Base-by-base conservation (phyloP, 2,329 filamentous ascomycete genomes). In the Penicillium thymicola region DNA sequence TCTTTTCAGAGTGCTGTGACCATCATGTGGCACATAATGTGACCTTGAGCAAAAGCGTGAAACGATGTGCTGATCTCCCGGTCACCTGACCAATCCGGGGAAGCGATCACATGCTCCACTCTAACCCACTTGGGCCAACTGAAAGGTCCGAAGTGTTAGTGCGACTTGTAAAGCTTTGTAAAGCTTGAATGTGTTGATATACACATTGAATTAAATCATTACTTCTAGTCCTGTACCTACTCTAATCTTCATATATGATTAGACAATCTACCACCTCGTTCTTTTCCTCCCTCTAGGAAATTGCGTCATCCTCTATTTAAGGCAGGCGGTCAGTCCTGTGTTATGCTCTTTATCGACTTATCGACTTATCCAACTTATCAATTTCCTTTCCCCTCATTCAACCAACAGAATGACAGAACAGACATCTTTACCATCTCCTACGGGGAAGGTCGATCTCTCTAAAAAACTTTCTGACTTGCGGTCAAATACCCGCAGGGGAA, bases 381-480 rank as follows among this genome's bases (percentile, higher is more conserved):
- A 47, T 34, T 44, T 61, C 42, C 59, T 53, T 32, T 37, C 32
- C 43, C 55, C 38, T 54, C 49, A 53, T 40, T 44, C 23, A 25
- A 53, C 41, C 37, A 41, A 53, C 43, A 60, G 64, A 30, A 71
- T 71, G 68, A 58, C 67, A 18, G 64, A 66, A 25, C 52, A 62
- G 30, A 44, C 63, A 10, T 57, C 63, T 37, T 16, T 55, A 37
- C 55, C 65, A 18, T 45, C 59, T 11, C 57, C 59, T 49, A 58
- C 61, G 18, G 59, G 61, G 30, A 70, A 68, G 54, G 58, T 72
- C n/a, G 72, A 76, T 43, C 63, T 77, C 5, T 76, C 75, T 1
- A 70, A 76, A 56, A 77, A 75, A 49, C 66, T 77, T 10, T 69
- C 69, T 21, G 67, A 71, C 45, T 68, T 70, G n/a, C 71, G 71